These are phyloP conservation scores for Verruconis gallopava DNA, from an alignment of 2,329 filamentous ascomycete genomes.

Conservation along the genomic window DNA sequence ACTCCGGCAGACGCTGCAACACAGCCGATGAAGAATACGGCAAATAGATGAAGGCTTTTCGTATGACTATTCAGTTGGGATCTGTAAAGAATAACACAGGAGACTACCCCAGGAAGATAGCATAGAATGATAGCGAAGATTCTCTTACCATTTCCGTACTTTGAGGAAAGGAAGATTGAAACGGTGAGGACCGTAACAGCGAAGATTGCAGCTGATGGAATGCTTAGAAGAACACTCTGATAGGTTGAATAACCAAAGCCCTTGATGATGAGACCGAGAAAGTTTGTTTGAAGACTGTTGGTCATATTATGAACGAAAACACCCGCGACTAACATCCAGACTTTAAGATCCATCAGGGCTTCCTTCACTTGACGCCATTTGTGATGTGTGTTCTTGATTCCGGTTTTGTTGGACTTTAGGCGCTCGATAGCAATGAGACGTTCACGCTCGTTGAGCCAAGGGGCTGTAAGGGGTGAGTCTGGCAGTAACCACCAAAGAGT, in stretches of 20 bases:
- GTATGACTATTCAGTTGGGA: not conserved
- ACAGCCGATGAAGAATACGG: not conserved
- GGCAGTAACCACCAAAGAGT: conserved; percentile 27
- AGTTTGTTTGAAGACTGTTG: not conserved
- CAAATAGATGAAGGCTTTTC: not conserved
- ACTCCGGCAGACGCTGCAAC: not conserved
- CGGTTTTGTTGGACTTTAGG: conserved; percentile 37
- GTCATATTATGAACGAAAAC: not conserved
- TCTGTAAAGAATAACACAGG: not conserved
- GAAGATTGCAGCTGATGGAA: not conserved
- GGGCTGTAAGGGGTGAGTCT: conserved; percentile 32
- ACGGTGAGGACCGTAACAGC: not conserved
- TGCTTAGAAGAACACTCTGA: not conserved
- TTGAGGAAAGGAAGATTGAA: not conserved
- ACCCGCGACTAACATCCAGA: not conserved
- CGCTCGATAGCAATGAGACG: conserved; percentile 38
- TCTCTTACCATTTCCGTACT: not conserved
- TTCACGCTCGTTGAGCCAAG: conserved; percentile 29
- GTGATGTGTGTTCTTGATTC: conserved; percentile 39
- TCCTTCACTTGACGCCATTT: conserved; percentile 20
- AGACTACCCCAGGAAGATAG: not conserved
- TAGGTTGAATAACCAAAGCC: conserved; percentile 1
- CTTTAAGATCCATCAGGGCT: not conserved
- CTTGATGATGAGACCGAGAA: conserved; percentile 1
- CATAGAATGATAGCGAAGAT: not conserved